Conservation (phyloP, 23 red algal species). For the Gracilaria domingensis region DNA sequence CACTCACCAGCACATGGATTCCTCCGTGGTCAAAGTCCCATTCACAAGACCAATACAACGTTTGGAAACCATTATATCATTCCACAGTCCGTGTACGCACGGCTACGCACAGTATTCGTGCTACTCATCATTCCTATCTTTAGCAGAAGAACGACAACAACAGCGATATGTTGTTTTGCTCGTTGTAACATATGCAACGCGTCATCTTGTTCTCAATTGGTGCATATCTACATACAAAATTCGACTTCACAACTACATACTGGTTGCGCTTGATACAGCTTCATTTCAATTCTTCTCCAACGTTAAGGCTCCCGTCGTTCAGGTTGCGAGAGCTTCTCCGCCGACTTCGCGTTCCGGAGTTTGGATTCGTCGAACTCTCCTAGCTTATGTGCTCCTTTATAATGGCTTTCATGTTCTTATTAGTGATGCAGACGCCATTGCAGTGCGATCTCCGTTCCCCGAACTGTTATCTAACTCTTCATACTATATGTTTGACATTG, state of each 20-base stretch:
- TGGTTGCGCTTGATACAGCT: conserved; percentile 46
- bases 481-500: conserved; percentile 7
- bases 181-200: background rate
- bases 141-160: conserved; percentile 18
- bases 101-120: background rate
- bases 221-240: conserved; percentile 22
- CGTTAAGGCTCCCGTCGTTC: conserved; percentile 23
- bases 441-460: conserved; percentile 34
- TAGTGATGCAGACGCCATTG: conserved; percentile 47
- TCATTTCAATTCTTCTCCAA: conserved; percentile 13
- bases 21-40: background rate
- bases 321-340: background rate
- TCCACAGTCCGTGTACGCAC: background rate
- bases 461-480: background rate
- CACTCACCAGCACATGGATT: background rate
- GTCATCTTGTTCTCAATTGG: conserved; percentile 43
- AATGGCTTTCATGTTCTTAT: conserved; percentile 40
- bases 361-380: conserved; percentile 26
- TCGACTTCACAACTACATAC: conserved; percentile 31
- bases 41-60: background rate
- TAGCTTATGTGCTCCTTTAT: background rate
- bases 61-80: background rate
- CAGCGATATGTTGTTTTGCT: conserved; percentile 8
- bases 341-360: conserved; percentile 29
- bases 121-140: conserved; percentile 3